Evolutionary conservation across 2,329 filamentous ascomycete species (phyloP), one percentile per base, ranked within the genome.

Genomic region (Coniochaeta sp.): DNA sequence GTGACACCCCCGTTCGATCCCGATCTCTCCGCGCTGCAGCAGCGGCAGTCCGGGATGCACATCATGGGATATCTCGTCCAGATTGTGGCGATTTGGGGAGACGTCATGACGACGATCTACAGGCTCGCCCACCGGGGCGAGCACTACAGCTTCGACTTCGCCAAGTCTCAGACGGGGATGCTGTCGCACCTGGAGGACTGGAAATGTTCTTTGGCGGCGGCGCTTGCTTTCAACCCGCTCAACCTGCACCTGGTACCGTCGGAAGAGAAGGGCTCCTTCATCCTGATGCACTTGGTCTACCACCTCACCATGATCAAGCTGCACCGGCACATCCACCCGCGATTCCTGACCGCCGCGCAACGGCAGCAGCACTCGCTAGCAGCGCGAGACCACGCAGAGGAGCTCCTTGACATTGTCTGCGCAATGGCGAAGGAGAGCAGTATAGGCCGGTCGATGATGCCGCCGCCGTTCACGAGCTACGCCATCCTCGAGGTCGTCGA

Each of bases 251-350:
- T 76, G 32, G 83, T 81, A 47, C 78, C 83, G 7, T 72, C 78
- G 32, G 80, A 81, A 28, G 83, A 81, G 64, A 75, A 81, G 1
- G 85, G 85, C 5, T 79, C 80, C 0, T 87, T 87, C 67, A 73
- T 89, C 59, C 82, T 81, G 1, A 81, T 89, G 71, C 87, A 90
- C 69, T 75, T 88, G 30, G 74, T 89, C n/a, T 88, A 88, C 69
- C 81, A 88, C 68, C 80, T 84, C 55, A 79, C 85, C 0, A 72
- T 85, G 66, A 81, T 89, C 72, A 85, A 86, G 64, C 75, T 90
- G 32, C 87, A 88, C 65, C 81, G 89, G 42, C 82, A 88, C 66
- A 79, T 79, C 14, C 76, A 78, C 10, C 72, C 75, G 61, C 12
- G 72, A 71, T 36, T 60, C 47, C 70, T 83, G 3, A 72, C 74